Conservation (phyloP, 176 grass and related monocot species). For the Rhynchospora tenuis region DNA sequence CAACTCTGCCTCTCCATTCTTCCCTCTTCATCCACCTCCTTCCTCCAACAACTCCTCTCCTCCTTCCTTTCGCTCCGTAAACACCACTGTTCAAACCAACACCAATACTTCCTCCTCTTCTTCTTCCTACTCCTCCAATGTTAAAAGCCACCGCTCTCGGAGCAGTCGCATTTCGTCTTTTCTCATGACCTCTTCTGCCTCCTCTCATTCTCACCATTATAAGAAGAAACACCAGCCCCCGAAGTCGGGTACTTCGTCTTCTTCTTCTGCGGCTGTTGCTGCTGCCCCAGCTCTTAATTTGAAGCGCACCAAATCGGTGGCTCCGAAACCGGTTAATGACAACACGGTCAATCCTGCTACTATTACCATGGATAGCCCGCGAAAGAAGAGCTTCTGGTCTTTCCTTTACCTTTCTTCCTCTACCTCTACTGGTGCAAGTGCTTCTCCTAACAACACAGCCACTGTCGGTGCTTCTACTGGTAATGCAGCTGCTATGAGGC, state of each 20-base stretch:
- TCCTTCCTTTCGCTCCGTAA: constrained; percentile 38
- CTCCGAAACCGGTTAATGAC: constrained; percentile 46
- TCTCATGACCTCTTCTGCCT: background rate
- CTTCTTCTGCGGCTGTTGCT: background rate
- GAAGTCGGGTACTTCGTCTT: constrained; percentile 6
- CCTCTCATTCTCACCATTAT: background rate
- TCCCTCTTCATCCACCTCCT: constrained; percentile 57
- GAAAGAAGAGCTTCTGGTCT: constrained; percentile 99
- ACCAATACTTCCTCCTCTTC: constrained; percentile 12
- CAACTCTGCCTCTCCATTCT: constrained; percentile 74
- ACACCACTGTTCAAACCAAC: constrained; percentile 4
- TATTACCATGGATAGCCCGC: constrained; percentile 50
- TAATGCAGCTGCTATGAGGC: constrained; percentile 17
- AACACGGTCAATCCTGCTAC: background rate
- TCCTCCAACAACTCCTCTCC: constrained; percentile 38
- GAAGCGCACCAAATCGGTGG: constrained; percentile 81
- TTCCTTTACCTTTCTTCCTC: constrained; percentile 69
- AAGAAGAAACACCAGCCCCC: background rate
- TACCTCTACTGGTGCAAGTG: constrained; percentile 20
- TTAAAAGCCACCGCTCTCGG: background rate
- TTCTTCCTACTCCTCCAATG: constrained; percentile 10
- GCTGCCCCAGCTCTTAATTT: constrained; percentile 19
- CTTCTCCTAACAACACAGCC: constrained; percentile 22
- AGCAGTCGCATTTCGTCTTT: constrained; percentile 2
- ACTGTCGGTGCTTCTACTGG: background rate